Conservation (phyloP, 129 eudicot genomes). For the Flaveria trinervia region DNA sequence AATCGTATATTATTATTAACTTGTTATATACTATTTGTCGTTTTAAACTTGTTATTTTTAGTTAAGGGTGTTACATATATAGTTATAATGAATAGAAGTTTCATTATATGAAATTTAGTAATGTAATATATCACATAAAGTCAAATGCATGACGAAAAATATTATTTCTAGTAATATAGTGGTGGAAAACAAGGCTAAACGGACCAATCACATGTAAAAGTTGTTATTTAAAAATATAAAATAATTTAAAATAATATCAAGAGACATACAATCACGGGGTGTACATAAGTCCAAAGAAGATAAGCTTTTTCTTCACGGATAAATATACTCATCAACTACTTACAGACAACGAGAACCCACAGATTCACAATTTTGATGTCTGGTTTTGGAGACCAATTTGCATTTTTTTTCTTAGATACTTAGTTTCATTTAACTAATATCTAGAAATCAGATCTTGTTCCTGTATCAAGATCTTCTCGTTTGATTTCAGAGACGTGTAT, state of each 20-base stretch:
- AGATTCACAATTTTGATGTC: slow-evolving; percentile 19
- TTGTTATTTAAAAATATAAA: background rate
- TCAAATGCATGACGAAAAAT: slow-evolving; percentile 4
- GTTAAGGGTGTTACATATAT: background rate
- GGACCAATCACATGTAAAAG: slow-evolving; percentile 27
- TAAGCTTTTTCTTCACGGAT: slow-evolving; percentile 30
- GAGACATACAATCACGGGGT: slow-evolving; percentile 29
- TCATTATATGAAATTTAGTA: background rate
- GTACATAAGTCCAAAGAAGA: slow-evolving; percentile 25
- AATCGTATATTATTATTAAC: background rate
- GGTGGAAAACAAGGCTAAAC: slow-evolving; percentile 25
- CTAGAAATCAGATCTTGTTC: background rate
- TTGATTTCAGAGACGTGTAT: background rate
- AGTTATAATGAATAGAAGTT: background rate
- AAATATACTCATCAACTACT: slow-evolving; percentile 21
- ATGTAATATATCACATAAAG: slow-evolving; percentile 2
- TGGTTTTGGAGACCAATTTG: slow-evolving; percentile 19
- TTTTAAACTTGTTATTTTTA: background rate
- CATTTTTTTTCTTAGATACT: background rate
- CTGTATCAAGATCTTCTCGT: background rate
- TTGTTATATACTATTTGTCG: background rate
- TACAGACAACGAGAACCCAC: slow-evolving; percentile 33
- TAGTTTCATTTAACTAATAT: background rate
- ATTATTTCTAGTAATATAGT: background rate
- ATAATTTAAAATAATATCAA: background rate